Evolutionary conservation across 116 monocot genomes (phyloP).

Genomic region (Dioscorea cayenensis): DNA sequence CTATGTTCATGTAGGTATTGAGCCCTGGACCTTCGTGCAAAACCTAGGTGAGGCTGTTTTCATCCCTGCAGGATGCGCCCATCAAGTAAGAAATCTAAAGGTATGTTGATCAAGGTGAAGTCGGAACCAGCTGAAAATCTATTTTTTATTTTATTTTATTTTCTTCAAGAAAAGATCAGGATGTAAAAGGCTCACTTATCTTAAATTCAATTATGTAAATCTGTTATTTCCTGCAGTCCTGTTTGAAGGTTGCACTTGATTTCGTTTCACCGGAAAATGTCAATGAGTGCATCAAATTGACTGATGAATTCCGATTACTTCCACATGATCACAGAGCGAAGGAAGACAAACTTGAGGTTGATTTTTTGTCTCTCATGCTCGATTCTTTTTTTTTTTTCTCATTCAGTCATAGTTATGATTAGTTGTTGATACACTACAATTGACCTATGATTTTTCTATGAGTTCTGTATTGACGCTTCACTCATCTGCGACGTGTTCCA

Average conservation of each 20-base stretch:
- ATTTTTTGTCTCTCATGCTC: background rate
- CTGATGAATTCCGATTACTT: constrained; percentile 51
- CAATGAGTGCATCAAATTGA: constrained; percentile 39
- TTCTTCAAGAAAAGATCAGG: background rate
- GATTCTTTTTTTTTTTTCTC: background rate
- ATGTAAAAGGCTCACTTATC: background rate
- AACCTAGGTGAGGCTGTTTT: constrained; percentile 76
- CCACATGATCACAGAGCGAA: constrained; percentile 52
- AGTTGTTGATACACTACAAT: background rate
- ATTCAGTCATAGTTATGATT: background rate
- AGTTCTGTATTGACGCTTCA: background rate
- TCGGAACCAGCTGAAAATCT: background rate
- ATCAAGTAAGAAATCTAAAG: constrained; percentile 83
- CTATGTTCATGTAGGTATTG: constrained; percentile 47
- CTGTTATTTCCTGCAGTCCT: constrained; percentile 38
- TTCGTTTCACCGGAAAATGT: constrained; percentile 72
- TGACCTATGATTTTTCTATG: background rate
- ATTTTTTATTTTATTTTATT: background rate
- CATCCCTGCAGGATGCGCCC: constrained; percentile 69
- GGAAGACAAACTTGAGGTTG: constrained; percentile 65
- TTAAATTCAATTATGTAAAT: background rate
- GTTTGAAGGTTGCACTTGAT: constrained; percentile 64
- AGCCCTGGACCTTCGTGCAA: constrained; percentile 85
- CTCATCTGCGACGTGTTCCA: constrained; percentile 8
- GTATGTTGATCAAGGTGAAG: constrained; percentile 13